These are phyloP conservation scores for Begonia masoniana DNA, from an alignment of 306 rosid species.

Conservation along the genomic window DNA sequence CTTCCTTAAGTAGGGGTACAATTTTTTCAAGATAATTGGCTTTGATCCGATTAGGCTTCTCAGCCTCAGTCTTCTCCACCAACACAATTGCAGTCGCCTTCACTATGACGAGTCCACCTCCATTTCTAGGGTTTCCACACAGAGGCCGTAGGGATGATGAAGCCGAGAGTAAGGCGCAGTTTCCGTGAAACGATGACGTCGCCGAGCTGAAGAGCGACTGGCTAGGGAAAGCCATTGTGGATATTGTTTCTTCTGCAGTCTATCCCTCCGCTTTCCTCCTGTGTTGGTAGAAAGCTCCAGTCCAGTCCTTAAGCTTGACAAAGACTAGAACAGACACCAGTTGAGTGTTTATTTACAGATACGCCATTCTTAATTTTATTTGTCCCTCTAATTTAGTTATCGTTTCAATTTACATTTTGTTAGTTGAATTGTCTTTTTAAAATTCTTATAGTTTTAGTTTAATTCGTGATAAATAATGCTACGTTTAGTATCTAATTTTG, in stretches of 20 bases:
- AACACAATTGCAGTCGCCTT: conserved; percentile 47
- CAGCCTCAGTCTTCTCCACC: conserved; percentile 77
- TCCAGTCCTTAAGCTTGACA: no score
- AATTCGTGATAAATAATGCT: no score
- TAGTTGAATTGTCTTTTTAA: no score
- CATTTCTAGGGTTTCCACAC: conserved; percentile 21
- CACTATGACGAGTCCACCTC: conserved; percentile 25
- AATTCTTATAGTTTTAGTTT: no score
- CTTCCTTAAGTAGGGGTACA: conserved; percentile 73
- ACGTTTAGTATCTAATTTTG: no score
- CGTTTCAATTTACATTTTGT: no score
- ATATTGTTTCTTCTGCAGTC: background rate
- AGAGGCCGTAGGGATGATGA: conserved; percentile 10
- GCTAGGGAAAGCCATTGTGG: conserved; percentile 43
- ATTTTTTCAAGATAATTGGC: conserved; percentile 49
- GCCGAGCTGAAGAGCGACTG: conserved; percentile 47
- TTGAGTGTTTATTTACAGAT: no score
- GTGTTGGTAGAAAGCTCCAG: background rate
- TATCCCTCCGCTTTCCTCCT: background rate
- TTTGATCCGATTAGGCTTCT: conserved; percentile 49
- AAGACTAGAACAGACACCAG: no score
- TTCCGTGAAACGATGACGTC: conserved; percentile 51
- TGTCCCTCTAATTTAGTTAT: no score
- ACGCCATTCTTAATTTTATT: no score
- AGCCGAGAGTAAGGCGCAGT: conserved; percentile 25